Percentiles rank a stretch among this genome's conserved stretches.
Conservation (phyloP, 192 early-diverging fungal species). For the Entomortierella lignicola region DNA sequence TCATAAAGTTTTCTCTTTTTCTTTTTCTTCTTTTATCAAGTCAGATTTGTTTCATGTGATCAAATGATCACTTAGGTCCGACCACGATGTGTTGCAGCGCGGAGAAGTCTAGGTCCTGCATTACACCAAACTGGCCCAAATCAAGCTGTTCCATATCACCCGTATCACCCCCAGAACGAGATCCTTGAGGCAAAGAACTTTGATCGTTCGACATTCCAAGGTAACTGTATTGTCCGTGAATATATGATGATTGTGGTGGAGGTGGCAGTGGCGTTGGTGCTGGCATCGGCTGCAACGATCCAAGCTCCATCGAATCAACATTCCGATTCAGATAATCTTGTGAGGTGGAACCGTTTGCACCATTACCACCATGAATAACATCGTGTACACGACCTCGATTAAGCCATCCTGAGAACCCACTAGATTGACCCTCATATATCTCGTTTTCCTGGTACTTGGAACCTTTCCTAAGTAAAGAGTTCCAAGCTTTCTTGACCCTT, state of each 20-base stretch:
- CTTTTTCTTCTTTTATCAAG: neutral
- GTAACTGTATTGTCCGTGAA: constrained; percentile 11
- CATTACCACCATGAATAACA: neutral
- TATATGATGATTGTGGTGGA: constrained; percentile 27
- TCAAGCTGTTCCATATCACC: constrained; percentile 3
- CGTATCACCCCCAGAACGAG: neutral
- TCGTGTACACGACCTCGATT: neutral
- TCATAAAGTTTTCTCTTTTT: too few species aligned
- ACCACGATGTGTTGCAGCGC: constrained; percentile 22
- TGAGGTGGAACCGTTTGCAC: neutral
- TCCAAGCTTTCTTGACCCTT: constrained; percentile 14
- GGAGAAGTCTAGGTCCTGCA: constrained; percentile 47
- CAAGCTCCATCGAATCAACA: neutral
- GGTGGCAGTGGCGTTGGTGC: too few species aligned
- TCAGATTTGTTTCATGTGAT: neutral
- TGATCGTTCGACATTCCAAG: neutral
- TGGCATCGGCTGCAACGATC: neutral
- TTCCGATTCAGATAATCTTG: neutral
- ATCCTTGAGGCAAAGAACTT: neutral
- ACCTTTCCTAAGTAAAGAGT: neutral
- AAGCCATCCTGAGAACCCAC: neutral
- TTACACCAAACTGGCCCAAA: constrained; percentile 35
- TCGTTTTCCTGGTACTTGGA: neutral
- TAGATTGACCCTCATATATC: neutral
- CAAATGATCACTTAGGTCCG: constrained; percentile 20